phyloP scores from a whole-genome alignment of 2,329 filamentous ascomycete species.

The Penicillium sp. region DNA sequence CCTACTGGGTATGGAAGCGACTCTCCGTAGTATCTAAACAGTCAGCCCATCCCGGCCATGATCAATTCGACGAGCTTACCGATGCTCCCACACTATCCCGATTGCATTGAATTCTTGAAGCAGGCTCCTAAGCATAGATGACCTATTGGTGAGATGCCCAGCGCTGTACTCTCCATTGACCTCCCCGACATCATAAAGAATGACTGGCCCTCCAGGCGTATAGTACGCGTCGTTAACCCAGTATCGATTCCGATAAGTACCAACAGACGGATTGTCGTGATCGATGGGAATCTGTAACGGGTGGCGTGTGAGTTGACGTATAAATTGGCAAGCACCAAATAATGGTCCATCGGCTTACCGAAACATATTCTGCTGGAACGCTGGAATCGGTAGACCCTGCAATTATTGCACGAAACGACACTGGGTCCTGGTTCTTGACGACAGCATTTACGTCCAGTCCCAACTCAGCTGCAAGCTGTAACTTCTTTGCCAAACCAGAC shows the following conservation, averaged over 20 bases:
- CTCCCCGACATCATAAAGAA: conserved; percentile 56
- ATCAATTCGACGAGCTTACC: conserved; percentile 32
- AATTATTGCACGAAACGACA: conserved; percentile 21
- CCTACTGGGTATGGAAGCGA: conserved; percentile 45
- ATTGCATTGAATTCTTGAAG: conserved; percentile 43
- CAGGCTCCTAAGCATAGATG: conserved; percentile 37
- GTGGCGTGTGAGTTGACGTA: not conserved
- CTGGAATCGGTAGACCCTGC: conserved; percentile 4
- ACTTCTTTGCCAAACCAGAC: conserved; percentile 20
- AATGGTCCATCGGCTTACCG: conserved; percentile 14
- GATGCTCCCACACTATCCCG: conserved; percentile 50
- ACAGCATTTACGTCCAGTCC: conserved; percentile 26
- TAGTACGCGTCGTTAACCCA: conserved; percentile 61
- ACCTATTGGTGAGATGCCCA: conserved; percentile 17
- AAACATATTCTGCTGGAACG: conserved; percentile 23
- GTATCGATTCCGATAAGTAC: conserved; percentile 61
- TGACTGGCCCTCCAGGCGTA: conserved; percentile 58
- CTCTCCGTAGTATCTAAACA: conserved; percentile 47
- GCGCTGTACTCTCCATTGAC: conserved; percentile 37
- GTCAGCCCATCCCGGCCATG: not conserved
- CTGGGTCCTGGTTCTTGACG: conserved; percentile 18
- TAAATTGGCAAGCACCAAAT: not conserved
- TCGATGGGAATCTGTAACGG: conserved; percentile 34
- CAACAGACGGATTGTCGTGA: conserved; percentile 41
- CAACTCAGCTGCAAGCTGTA: conserved; percentile 27